A percentile compares a stretch with the other conserved stretches of the same genome.
Conservation (phyloP, 2,329 filamentous ascomycete species). For the Hypoxylon sp. region DNA sequence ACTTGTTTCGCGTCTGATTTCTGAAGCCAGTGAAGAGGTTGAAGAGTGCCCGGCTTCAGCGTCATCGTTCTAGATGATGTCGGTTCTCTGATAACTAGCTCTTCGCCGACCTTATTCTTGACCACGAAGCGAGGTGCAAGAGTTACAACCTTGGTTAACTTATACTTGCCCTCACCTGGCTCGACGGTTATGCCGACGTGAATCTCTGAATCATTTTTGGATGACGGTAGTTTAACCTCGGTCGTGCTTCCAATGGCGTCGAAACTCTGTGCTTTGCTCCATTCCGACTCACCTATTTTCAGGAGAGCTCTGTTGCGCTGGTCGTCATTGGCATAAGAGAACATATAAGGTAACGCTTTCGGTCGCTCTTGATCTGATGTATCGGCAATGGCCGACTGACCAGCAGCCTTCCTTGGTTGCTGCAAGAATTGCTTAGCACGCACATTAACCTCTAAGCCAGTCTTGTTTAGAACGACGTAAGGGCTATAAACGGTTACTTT, state of each 20-base stretch:
- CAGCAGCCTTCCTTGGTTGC: conserved; percentile 81
- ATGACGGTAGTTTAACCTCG: conserved; percentile 83
- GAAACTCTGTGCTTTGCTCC: conserved; percentile 98
- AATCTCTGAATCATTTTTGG: conserved; percentile 78
- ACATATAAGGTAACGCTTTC: conserved; percentile 94
- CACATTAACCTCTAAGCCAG: conserved; percentile 86
- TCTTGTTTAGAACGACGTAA: conserved; percentile 95
- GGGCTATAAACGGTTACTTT: conserved; percentile 94
- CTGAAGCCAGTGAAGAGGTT: conserved; percentile 89
- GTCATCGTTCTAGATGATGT: conserved; percentile 87
- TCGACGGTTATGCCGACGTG: conserved; percentile 89
- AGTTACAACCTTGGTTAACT: conserved; percentile 94
- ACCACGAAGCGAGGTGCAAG: conserved; percentile 91
- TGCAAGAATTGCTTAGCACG: conserved; percentile 90
- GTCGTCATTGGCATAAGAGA: conserved; percentile 89
- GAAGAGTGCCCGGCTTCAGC: conserved; percentile 78
- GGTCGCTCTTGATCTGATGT: conserved; percentile 62
- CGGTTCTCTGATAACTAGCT: conserved; percentile 88
- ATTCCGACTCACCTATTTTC: conserved; percentile 87
- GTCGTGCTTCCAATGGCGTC: conserved; percentile 95
- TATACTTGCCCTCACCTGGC: conserved; percentile 96
- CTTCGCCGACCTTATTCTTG: conserved; percentile 90
- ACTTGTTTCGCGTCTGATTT: conserved; percentile 86
- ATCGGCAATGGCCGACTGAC: conserved; percentile 70
- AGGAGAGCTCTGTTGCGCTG: conserved; percentile 89